These are phyloP conservation scores for Xylariaceae sp. DNA, from an alignment of 2,329 filamentous ascomycete genomes.

Conservation along the genomic window DNA sequence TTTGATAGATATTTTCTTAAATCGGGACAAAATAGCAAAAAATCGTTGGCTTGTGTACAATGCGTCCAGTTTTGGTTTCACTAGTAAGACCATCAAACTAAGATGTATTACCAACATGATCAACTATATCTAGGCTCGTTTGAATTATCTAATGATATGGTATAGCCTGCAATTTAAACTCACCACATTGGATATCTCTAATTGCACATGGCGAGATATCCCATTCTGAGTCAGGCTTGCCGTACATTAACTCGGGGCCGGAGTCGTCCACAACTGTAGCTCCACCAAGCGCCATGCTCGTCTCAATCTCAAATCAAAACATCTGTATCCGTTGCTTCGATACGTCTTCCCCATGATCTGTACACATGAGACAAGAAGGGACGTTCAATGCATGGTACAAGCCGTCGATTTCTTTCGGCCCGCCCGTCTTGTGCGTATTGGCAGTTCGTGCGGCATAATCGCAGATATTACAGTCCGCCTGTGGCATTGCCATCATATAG, in stretches of 20 bases:
- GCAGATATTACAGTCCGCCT: slow-evolving; percentile 11
- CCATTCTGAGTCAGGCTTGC: slow-evolving; percentile 9
- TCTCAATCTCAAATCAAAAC: slow-evolving; percentile 13
- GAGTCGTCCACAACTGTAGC: slow-evolving; percentile 3
- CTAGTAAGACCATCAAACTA: too few species aligned
- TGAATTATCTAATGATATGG: too few species aligned
- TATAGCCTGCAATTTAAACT: too few species aligned
- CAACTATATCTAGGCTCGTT: too few species aligned
- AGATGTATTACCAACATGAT: too few species aligned
- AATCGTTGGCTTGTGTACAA: too few species aligned
- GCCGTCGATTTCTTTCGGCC: not conserved
- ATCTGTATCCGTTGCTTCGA: slow-evolving; percentile 5
- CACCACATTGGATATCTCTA: not conserved
- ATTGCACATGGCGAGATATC: slow-evolving; percentile 8
- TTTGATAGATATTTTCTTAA: too few species aligned
- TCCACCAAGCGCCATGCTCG: slow-evolving; percentile 9
- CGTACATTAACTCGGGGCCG: slow-evolving; percentile 7
- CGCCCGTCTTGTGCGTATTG: not conserved
- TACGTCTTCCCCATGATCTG: slow-evolving; percentile 10
- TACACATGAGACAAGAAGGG: slow-evolving; percentile 40
- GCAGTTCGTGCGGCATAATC: slow-evolving; percentile 4
- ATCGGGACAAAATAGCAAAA: too few species aligned
- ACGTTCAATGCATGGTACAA: slow-evolving; percentile 41
- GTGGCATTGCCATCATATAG: not conserved
- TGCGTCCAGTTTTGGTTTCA: too few species aligned